Percentiles rank a stretch among this genome's conserved stretches.
Conservation (phyloP, 2,329 filamentous ascomycete species). For the Fusarium pseudocircinatum region DNA sequence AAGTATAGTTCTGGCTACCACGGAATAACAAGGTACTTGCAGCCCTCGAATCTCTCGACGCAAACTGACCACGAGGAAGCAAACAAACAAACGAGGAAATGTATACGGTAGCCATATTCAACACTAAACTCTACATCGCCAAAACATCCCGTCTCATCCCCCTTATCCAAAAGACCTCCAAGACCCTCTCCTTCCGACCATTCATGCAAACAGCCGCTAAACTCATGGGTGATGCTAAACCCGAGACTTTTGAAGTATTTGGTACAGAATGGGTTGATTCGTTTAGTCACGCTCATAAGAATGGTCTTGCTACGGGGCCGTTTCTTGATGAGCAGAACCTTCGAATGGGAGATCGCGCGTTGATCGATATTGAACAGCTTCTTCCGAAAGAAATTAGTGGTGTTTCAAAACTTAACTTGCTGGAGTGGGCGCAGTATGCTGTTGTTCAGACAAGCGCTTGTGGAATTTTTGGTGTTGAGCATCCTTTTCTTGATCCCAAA, state of each 20-base stretch:
- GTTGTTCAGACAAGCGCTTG: constrained; percentile 36
- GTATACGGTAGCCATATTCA: constrained; percentile 42
- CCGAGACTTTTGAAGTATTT: constrained; percentile 16
- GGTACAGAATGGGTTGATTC: constrained; percentile 20
- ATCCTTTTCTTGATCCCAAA: constrained; percentile 30
- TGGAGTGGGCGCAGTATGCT: constrained; percentile 14
- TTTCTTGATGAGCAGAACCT: constrained; percentile 29
- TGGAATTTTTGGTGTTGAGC: constrained; percentile 24
- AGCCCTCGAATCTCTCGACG: fast-evolving
- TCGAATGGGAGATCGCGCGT: constrained; percentile 22
- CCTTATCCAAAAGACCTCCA: constrained; percentile 38
- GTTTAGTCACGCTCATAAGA: constrained; percentile 23
- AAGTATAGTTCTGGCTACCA: constrained; percentile 27
- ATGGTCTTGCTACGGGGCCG: constrained; percentile 4
- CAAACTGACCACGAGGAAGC: fast-evolving
- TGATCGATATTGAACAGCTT: constrained; percentile 9
- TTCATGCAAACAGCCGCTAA: constrained; percentile 37
- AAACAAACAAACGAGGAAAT: constrained; percentile 38
- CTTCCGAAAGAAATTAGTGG: neutral
- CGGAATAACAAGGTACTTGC: constrained; percentile 12
- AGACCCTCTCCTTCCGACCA: constrained; percentile 42
- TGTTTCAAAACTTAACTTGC: neutral
- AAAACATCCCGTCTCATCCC: constrained; percentile 41
- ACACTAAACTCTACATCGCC: constrained; percentile 44
- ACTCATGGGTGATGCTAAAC: constrained; percentile 19